Conservation (phyloP, 2,329 filamentous ascomycete species). For the Fonsecaea multimorphosa region DNA sequence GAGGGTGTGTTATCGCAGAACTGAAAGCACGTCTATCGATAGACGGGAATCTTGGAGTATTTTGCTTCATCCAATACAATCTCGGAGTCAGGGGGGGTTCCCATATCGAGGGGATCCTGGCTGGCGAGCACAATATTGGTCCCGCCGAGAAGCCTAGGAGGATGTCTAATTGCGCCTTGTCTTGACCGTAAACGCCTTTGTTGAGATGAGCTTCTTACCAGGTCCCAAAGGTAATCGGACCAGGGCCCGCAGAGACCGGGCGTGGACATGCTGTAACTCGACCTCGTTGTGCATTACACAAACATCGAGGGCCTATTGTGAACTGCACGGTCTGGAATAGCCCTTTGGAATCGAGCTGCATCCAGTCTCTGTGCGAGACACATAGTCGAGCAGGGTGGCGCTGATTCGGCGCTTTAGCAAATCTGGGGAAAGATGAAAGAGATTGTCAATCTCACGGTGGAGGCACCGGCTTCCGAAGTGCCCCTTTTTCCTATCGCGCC, state of each 20-base stretch:
- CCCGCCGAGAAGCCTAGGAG: constrained; percentile 34
- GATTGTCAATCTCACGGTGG: constrained; percentile 35
- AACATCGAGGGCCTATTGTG: constrained; percentile 2
- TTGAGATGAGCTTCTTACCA: constrained; percentile 25
- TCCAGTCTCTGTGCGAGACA: constrained; percentile 9
- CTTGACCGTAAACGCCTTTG: constrained; percentile 29
- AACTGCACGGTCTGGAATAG: constrained; percentile 9
- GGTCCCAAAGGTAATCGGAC: not conserved
- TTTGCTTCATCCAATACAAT: constrained; percentile 35
- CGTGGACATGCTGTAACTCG: constrained; percentile 5
- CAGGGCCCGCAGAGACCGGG: constrained; percentile 4
- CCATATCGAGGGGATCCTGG: constrained; percentile 20
- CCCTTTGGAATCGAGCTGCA: constrained; percentile 19
- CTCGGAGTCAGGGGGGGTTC: constrained; percentile 29
- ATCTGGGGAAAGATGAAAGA: constrained; percentile 35
- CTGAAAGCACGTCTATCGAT: constrained; percentile 33
- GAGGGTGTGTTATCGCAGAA: constrained; percentile 26
- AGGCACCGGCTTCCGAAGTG: constrained; percentile 27
- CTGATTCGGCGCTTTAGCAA: constrained; percentile 31
- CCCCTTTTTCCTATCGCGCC: constrained; percentile 18
- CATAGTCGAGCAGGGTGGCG: constrained; percentile 11
- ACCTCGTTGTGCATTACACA: constrained; percentile 7
- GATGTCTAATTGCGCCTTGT: constrained; percentile 37
- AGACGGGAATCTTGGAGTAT: constrained; percentile 33
- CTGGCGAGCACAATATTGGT: constrained; percentile 29